phyloP scores from a whole-genome alignment of 345 rosid genomes.

The Litchi chinensis region DNA sequence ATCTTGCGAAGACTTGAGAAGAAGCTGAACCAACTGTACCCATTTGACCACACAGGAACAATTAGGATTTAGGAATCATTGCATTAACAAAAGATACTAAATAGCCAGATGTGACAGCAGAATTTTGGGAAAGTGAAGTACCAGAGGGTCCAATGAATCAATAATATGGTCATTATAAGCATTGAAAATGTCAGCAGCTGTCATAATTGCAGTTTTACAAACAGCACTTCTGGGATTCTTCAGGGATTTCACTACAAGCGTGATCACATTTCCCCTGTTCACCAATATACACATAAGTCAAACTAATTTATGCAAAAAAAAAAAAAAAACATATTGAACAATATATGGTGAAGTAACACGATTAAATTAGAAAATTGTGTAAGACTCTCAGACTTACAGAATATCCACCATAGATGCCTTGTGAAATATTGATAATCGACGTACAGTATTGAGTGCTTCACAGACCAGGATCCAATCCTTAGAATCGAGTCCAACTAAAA shows the following conservation, averaged over 20 bases:
- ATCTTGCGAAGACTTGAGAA: conserved; percentile 95
- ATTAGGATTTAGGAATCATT: background rate
- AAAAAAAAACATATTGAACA: background rate
- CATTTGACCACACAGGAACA: conserved; percentile 21
- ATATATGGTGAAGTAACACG: background rate
- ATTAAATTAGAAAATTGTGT: conserved; percentile 11
- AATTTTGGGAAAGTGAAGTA: conserved; percentile 28
- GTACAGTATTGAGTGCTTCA: conserved; percentile 79
- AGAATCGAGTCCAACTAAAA: conserved; percentile 76
- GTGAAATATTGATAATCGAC: conserved; percentile 78
- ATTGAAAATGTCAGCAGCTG: conserved; percentile 75
- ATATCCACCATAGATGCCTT: conserved; percentile 61
- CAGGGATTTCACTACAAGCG: conserved; percentile 80
- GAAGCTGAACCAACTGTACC: conserved; percentile 85
- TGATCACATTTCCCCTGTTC: conserved; percentile 68
- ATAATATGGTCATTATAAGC: conserved; percentile 68
- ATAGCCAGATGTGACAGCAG: background rate
- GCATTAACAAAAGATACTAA: conserved; percentile 5
- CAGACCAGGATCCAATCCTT: conserved; percentile 85
- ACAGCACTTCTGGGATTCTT: conserved; percentile 98
- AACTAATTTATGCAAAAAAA: conserved; percentile 5
- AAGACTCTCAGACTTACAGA: conserved; percentile 56
- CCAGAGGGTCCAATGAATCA: conserved; percentile 82
- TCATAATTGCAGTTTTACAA: conserved; percentile 95
- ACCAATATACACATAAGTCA: conserved; percentile 13